Conservation (phyloP, 352 stramenopile species). For the Phytophthora litchii region DNA sequence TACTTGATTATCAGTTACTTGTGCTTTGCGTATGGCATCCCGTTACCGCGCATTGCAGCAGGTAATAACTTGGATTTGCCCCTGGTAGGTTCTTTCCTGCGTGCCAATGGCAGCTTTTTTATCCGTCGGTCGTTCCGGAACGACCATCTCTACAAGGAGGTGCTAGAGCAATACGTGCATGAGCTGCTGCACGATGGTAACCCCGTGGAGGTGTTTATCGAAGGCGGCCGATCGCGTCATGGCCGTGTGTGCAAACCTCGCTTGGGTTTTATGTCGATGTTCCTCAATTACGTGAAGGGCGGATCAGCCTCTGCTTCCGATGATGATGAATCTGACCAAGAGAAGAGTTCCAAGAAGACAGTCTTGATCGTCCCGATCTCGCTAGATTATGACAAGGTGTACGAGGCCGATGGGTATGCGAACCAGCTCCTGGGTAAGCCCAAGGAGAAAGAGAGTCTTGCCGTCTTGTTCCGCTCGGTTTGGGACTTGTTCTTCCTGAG, state of each 20-base stretch:
- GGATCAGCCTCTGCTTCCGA: constrained; percentile 5
- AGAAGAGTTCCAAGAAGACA: constrained; percentile 41
- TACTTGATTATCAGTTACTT: constrained; percentile 92
- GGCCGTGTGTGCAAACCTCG: constrained; percentile 78
- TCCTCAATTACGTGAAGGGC: constrained; percentile 58
- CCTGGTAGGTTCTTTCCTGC: constrained; percentile 80
- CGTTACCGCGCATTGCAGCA: constrained; percentile 81
- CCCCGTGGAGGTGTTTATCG: constrained; percentile 89
- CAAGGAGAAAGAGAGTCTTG: constrained; percentile 84
- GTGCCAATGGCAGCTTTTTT: constrained; percentile 90
- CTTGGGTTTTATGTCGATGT: constrained; percentile 79
- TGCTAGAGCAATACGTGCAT: constrained; percentile 87
- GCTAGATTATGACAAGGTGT: constrained; percentile 90
- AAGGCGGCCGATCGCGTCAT: constrained; percentile 85
- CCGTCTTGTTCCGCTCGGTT: constrained; percentile 74
- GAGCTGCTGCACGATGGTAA: constrained; percentile 81
- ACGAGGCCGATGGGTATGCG: constrained; percentile 87
- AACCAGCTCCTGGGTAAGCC: constrained; percentile 87
- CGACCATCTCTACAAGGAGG: constrained; percentile 83
- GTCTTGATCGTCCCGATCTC: constrained; percentile 86
- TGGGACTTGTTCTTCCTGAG: constrained; percentile 74
- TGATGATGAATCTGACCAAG: constrained; percentile 19
- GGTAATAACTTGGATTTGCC: constrained; percentile 90
- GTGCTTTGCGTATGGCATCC: constrained; percentile 88
- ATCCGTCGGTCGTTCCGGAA: constrained; percentile 83